A percentile compares a stretch with the other conserved stretches of the same genome.
These are phyloP conservation scores for Arthrocladium fulminans DNA, from an alignment of 2,329 filamentous ascomycete genomes.

Conservation along the genomic window DNA sequence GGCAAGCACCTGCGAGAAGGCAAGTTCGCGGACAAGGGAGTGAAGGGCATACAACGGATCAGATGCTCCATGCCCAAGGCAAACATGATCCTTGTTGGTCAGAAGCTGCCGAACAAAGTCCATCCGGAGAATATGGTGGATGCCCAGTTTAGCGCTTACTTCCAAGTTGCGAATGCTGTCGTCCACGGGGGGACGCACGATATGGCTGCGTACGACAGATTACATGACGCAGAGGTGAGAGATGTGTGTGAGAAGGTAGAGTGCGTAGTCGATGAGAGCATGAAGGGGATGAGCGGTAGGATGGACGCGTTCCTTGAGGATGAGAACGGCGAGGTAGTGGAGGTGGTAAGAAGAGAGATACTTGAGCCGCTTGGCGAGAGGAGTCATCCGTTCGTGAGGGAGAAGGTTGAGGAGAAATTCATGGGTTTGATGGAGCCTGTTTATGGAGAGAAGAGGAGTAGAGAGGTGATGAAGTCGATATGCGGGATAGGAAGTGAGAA, in stretches of 20 bases:
- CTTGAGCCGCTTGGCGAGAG: constrained; percentile 18
- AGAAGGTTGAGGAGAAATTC: constrained; percentile 20
- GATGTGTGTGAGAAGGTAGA: constrained; percentile 16
- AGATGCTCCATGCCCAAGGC: constrained; percentile 5
- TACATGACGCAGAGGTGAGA: constrained; percentile 13
- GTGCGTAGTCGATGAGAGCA: constrained; percentile 14
- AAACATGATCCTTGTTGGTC: constrained; percentile 24
- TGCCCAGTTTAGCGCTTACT: constrained; percentile 29
- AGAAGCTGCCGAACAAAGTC: constrained; percentile 28
- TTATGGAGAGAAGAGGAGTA: constrained; percentile 10
- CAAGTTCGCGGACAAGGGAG: background rate
- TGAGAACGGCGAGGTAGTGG: constrained; percentile 11
- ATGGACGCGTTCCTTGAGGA: constrained; percentile 14
- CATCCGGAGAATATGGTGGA: constrained; percentile 28
- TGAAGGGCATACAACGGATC: constrained; percentile 1
- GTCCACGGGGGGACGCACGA: constrained; percentile 7
- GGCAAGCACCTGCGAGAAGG: constrained; percentile 5
- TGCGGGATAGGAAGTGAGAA: constrained; percentile 20
- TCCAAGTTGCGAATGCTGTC: constrained; percentile 24
- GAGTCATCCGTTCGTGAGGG: constrained; percentile 19
- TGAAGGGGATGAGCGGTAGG: constrained; percentile 4
- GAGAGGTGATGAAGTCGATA: constrained; percentile 15
- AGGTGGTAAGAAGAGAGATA: constrained; percentile 13
- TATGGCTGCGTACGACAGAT: constrained; percentile 11
- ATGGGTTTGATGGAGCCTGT: constrained; percentile 15